Evolutionary conservation across 495 filamentous ascomycete genomes (phyloP), one percentile per base, ranked within the genome.

Genomic region (Trichoderma erinaceum): DNA sequence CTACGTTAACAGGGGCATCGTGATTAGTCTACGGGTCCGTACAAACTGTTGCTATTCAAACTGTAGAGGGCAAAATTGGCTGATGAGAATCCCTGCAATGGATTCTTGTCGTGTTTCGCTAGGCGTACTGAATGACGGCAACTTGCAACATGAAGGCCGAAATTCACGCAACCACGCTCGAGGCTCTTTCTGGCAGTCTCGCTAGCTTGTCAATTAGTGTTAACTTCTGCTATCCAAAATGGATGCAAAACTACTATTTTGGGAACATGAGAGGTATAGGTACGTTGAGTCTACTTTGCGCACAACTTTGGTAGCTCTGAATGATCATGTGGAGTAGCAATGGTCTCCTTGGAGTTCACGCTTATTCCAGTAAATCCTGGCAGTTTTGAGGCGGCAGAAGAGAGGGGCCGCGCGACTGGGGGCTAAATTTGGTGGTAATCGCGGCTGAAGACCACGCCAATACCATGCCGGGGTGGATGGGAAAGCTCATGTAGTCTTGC

Each of bases 361-460:
- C 56, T 21, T 61, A 61, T 23, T 29, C 27, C 10, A 61, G 5
- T 8, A 11, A 16, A 61, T 32, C 56, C 56, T 25, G 25, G 56
- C 29, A 18, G 27, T 29, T 29, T 12, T 21, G 56, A 61, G 56
- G 25, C 56, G 25, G 11, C 16, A 61, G 56, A 61, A 61, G 25
- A 61, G 25, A 32, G 16, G 56, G 56, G 56, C 23, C 11, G 7
- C 56, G 25, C 29, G 11, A 15, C 27, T 61, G 56, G 56, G 56
- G 56, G 56, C 56, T 7, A 32, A 61, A 32, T 4, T 61, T 61
- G 23, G 56, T 61, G 23, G 56, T 61, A 61, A 61, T 61, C 56
- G 25, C 56, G 56, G 56, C 56, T 32, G 25, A 61, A 32, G 16
- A 32, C 25, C 2, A 21, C 16, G n/a, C 12, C 29, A 29, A 29